Base-by-base conservation (phyloP, 306 rosid species). In the Lupinus albus region DNA sequence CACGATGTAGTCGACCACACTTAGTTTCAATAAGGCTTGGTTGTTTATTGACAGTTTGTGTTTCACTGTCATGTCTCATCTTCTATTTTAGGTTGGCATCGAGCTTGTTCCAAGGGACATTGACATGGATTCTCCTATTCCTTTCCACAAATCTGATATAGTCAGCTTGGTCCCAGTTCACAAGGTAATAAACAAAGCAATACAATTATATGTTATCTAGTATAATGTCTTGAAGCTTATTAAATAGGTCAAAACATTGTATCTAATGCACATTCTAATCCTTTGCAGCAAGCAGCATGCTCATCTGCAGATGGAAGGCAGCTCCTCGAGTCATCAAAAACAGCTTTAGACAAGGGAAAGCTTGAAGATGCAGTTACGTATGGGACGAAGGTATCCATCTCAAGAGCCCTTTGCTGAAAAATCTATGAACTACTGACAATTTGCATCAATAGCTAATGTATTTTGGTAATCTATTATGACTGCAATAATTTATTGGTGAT, bases 261-360 rank as follows among this genome's bases (percentile, higher is more conserved):
- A 72, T 64, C 54, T 76, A 30, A 67, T 42, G 58, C 56, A 64
- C 58, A 72, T 58, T 70, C 48, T 54, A 59, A 38, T 74, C 62
- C 54, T 79, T 78, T 72, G 51, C 89, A 88, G 95, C 95, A 88
- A 88, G 95, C 95, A 59, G 91, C 95, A 46, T 88, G 91, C 82
- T 88, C 95, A 50, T 88, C 95, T 1, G 95, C 95, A 17, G 95
- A 88, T 78, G 95, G 95, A 73, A 79, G 95, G 81, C 95, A 88
- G 59, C 91, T 88, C 36, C 83, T 88, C 39, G 95, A 88, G 71
- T 88, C 91, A 36, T 88, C 95, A 7, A 88, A 88, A 83, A 85
- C 95, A 58, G 95, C 95, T 76, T 61, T 88, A 48, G 95, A 88
- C 74, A 88, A 88, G 73, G 95, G 95, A 59, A 88, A 88, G 56